Percentiles rank a stretch among this genome's conserved stretches.
Evolutionary conservation across 2,329 filamentous ascomycete species (phyloP).

Genomic region (Exophiala phaeomuriformis): DNA sequence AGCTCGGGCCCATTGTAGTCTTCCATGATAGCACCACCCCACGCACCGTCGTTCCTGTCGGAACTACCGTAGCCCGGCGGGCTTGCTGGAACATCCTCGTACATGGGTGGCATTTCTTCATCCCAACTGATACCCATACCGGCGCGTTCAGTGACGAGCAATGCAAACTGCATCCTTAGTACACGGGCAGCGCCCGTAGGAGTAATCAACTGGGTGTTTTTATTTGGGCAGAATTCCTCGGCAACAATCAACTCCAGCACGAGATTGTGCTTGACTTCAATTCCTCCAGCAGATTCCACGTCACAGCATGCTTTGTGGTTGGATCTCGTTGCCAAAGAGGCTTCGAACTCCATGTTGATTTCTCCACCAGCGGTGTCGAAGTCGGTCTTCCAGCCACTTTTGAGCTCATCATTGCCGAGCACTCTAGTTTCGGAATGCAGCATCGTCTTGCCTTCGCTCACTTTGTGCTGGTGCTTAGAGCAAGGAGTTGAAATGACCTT

Average conservation of each 20-base stretch:
- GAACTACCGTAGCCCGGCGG: slow-evolving; percentile 61
- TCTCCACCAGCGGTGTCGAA: slow-evolving; percentile 60
- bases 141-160: slow-evolving; percentile 71
- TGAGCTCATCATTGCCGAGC: slow-evolving; percentile 73
- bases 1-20: slow-evolving; percentile 42
- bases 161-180: slow-evolving; percentile 81
- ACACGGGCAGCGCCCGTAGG: slow-evolving; percentile 88
- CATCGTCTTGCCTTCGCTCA: slow-evolving; percentile 62
- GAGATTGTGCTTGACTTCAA: slow-evolving; percentile 74
- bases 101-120: slow-evolving; percentile 87
- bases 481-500: slow-evolving; percentile 75
- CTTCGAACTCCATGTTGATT: slow-evolving; percentile 73
- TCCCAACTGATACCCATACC: slow-evolving; percentile 95
- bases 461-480: slow-evolving; percentile 61
- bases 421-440: slow-evolving; percentile 67
- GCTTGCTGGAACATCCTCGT: slow-evolving; percentile 83
- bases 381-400: slow-evolving; percentile 83
- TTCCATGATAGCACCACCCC: slow-evolving; percentile 37
- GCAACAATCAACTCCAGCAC: slow-evolving; percentile 90
- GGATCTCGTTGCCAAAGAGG: slow-evolving; percentile 48
- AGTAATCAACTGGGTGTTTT: slow-evolving; percentile 65
- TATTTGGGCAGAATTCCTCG: slow-evolving; percentile 70
- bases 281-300: slow-evolving; percentile 64
- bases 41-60: slow-evolving; percentile 32
- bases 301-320: slow-evolving; percentile 66